A percentile compares a stretch with the other conserved stretches of the same genome.
Conservation (phyloP, 2,329 filamentous ascomycete genomes). For the Fusarium tupiense region DNA sequence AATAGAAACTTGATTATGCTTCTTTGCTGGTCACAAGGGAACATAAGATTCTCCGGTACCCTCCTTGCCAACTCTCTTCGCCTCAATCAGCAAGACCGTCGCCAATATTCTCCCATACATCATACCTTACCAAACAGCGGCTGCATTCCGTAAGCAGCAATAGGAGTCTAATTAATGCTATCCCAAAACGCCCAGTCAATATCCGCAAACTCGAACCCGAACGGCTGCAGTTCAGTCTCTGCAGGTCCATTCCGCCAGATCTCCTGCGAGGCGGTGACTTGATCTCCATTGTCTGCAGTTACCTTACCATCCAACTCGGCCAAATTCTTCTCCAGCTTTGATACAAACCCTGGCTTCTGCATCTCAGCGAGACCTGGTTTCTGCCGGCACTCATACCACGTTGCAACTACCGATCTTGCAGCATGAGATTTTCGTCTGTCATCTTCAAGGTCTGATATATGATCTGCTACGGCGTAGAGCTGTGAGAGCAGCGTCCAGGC, state of each 20-base stretch:
- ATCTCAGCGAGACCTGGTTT: neutral
- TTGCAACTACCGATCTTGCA: slow-evolving; percentile 11
- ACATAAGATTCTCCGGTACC: accelerated
- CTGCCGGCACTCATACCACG: slow-evolving; percentile 21
- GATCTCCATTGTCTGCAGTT: accelerated
- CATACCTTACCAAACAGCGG: no score
- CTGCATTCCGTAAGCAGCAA: no score
- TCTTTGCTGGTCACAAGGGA: no score
- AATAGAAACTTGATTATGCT: no score
- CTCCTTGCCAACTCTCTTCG: no score
- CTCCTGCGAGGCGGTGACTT: neutral
- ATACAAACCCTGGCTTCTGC: slow-evolving; percentile 13
- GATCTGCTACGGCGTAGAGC: neutral
- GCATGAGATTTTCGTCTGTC: slow-evolving; percentile 11
- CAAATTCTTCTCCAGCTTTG: neutral
- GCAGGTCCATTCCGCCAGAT: neutral
- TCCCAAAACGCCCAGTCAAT: slow-evolving; percentile 29
- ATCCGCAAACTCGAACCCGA: slow-evolving; percentile 24
- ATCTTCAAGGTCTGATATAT: slow-evolving; percentile 6
- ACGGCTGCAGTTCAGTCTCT: slow-evolving; percentile 8
- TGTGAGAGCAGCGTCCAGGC: slow-evolving; percentile 7
- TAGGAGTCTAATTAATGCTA: neutral
- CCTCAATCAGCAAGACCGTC: no score
- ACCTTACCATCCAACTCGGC: neutral
- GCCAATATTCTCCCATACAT: no score